phyloP scores from a whole-genome alignment of 176 grass and related monocot genomes.

The Guadua angustifolia region DNA sequence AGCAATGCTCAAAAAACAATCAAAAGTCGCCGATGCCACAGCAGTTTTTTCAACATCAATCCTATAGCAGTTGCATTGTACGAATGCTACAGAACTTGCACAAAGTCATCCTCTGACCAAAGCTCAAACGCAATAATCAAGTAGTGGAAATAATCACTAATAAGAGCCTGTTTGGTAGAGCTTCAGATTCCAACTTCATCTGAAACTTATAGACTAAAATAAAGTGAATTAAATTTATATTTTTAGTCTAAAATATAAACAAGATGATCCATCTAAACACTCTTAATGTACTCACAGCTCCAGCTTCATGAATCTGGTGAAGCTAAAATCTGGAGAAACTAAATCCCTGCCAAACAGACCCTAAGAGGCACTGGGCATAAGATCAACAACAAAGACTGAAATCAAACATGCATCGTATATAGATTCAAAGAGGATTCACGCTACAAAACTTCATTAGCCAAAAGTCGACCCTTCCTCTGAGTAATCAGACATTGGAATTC shows the following conservation, averaged over 20 bases:
- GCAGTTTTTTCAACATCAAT: not conserved
- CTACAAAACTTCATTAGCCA: slow-evolving; percentile 38
- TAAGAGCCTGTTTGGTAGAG: too few relatives aligned
- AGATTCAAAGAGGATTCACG: not conserved
- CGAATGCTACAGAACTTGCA: not conserved
- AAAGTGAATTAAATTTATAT: too few relatives aligned
- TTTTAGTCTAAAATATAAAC: too few relatives aligned
- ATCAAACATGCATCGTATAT: not conserved
- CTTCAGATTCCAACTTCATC: too few relatives aligned
- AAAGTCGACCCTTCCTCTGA: not conserved
- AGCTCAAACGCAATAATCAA: not conserved
- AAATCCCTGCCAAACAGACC: too few relatives aligned
- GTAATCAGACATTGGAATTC: slow-evolving; percentile 29
- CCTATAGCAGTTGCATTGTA: not conserved
- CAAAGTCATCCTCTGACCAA: not conserved
- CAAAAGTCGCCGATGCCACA: not conserved
- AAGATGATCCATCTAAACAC: too few relatives aligned
- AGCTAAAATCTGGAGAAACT: too few relatives aligned
- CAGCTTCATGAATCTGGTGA: too few relatives aligned
- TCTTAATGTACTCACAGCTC: too few relatives aligned
- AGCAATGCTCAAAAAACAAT: not conserved
- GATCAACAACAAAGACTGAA: not conserved
- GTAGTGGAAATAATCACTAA: not conserved
- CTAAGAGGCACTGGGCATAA: not conserved
- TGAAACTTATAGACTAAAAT: too few relatives aligned